Percentiles rank a stretch among this genome's conserved stretches.
phyloP scores from a whole-genome alignment of 2,329 filamentous ascomycete species.

The Aspergillus novoparasiticus region DNA sequence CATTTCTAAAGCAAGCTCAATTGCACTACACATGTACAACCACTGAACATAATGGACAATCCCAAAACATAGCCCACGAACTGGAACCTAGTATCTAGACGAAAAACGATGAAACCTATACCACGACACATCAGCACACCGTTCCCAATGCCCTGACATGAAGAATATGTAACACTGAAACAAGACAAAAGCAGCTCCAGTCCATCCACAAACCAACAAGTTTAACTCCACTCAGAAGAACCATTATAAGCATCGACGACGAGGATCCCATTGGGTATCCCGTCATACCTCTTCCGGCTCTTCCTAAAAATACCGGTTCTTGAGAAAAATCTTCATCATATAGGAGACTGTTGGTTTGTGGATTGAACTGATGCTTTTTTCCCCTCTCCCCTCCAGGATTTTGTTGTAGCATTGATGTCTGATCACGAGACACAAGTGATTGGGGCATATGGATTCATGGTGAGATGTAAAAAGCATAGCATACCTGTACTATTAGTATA shows the following conservation, averaged over 20 bases:
- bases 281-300: slow-evolving; percentile 53
- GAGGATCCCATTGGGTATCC: slow-evolving; percentile 27
- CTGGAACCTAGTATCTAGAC: too few relatives aligned
- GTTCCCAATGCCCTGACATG: background rate
- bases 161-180: background rate
- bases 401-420: background rate
- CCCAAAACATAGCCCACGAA: background rate
- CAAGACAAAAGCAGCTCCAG: slow-evolving; percentile 6
- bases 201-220: slow-evolving; percentile 7
- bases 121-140: background rate
- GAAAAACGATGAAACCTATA: background rate
- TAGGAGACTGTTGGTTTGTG: slow-evolving; percentile 22
- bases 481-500: slow-evolving; percentile 7
- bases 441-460: background rate
- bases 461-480: background rate
- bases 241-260: slow-evolving; percentile 53
- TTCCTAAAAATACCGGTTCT: slow-evolving; percentile 50
- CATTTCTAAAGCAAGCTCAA: slow-evolving; percentile 1
- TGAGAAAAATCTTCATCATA: slow-evolving; percentile 47
- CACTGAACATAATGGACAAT: background rate
- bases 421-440: background rate
- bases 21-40: background rate
- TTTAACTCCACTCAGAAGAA: slow-evolving; percentile 45
- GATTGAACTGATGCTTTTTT: background rate
- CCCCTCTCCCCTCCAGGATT: too few relatives aligned